Base-by-base conservation (phyloP, 441 rosid species). In the Pelargonium citronellum region DNA sequence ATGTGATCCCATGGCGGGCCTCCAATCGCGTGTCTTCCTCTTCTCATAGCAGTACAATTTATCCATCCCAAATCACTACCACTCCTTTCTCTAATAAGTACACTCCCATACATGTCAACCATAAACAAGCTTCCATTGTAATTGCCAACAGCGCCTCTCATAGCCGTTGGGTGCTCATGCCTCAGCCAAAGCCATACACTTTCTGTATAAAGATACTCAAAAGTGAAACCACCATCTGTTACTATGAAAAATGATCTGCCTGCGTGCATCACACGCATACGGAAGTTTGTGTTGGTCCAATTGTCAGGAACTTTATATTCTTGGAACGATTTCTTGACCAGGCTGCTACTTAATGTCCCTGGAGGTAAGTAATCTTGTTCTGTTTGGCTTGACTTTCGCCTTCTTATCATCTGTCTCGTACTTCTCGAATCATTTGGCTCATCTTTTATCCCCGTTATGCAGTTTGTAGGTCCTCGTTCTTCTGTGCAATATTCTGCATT, bases 401-500 rank as follows among this genome's bases (percentile, higher is more conserved):
- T 82, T 79, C 90, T 83, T 69, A 79, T 73, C 68, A 34, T 70
- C 12, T 80, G 68, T 75, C 89, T 83, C 60, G 76, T 37, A 46
- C 27, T 79, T 69, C 82, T 81, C 57, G 74, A 53, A 39, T 82
- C 87, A 71, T 75, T 79, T 64, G 83, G 77, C 69, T 85, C 88
- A 16, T 87, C 87, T 74, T 82, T 89, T 64, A 73, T 75, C 46
- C 91, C 90, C 13, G 75, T 65, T 10, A 89, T 68, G 83, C 95
- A 87, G 71, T 83, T 85, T 72, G 67, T 68, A 3, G 89, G 85
- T 37, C 91, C 89, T 5, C 87, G 89, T 67, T 86, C 90, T 79
- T 89, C 90, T 53, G 83, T 83, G 79, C 95, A 89, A 43, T 87
- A 89, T 77, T 89, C 89, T n/a, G 86, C 86, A 71, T 89, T 89